Conservation (phyloP, 192 early-diverging fungal genomes). For the Backusella circina region DNA sequence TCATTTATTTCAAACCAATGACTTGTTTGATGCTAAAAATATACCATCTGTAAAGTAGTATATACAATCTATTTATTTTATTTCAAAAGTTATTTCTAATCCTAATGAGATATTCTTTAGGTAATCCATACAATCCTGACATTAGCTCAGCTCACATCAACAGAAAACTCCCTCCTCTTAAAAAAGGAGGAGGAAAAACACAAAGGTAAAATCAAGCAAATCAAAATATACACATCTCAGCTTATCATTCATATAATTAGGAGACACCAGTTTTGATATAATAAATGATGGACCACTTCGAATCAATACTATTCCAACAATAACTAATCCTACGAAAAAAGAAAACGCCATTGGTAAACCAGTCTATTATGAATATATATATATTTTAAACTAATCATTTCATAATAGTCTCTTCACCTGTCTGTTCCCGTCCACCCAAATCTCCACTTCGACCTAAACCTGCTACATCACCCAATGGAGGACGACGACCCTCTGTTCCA, state of each 20-base stretch:
- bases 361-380: too few species aligned
- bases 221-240: slow-evolving; percentile 50
- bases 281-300: not conserved
- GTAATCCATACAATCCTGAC: slow-evolving; percentile 1
- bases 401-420: not conserved
- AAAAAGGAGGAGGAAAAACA: not conserved
- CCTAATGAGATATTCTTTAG: not conserved
- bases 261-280: slow-evolving; percentile 17
- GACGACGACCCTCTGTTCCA: not conserved
- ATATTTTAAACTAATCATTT: too few species aligned
- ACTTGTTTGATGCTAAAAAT: slow-evolving; percentile 76
- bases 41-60: slow-evolving; percentile 47
- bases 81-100: not conserved
- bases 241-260: slow-evolving; percentile 27
- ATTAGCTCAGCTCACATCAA: slow-evolving; percentile 3
- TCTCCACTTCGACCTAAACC: not conserved
- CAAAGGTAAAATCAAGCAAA: slow-evolving; percentile 13
- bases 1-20: slow-evolving; percentile 75
- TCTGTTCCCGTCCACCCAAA: not conserved
- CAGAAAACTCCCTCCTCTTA: not conserved
- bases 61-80: not conserved
- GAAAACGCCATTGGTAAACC: not conserved
- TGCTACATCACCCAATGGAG: not conserved
- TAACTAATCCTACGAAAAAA: not conserved
- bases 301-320: not conserved